A percentile compares a stretch with the other conserved stretches of the same genome.
Evolutionary conservation across 129 eudicot species (phyloP).

Genomic region (Solidago caesia): DNA sequence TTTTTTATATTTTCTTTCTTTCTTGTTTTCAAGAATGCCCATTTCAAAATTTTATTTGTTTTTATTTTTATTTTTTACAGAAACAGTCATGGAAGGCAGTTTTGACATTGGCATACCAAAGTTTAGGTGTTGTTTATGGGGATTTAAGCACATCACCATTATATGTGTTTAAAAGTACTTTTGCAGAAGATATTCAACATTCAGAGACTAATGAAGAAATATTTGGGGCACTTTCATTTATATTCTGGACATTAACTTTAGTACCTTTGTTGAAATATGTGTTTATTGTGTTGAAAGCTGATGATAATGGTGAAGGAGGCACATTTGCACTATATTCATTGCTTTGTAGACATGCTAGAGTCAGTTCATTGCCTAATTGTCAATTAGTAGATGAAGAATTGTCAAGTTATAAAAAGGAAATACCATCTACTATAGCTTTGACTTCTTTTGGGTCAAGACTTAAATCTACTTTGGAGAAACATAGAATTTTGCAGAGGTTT

Average conservation of each 20-base stretch:
- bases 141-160: conserved; percentile 96
- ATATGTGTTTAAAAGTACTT: conserved; percentile 85
- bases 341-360: conserved; percentile 83
- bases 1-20: neutral
- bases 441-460: conserved; percentile 64
- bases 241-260: conserved; percentile 91
- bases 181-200: conserved; percentile 88
- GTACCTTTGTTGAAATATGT: conserved; percentile 88
- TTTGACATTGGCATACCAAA: conserved; percentile 88
- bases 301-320: conserved; percentile 99
- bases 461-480: conserved; percentile 68
- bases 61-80: conserved; percentile 39
- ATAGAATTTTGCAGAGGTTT: conserved; percentile 74
- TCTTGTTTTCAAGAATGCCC: neutral
- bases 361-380: conserved; percentile 76
- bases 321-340: conserved; percentile 91
- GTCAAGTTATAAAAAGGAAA: conserved; percentile 66
- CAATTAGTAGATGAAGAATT: conserved; percentile 86
- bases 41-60: neutral
- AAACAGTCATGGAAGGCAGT: conserved; percentile 84
- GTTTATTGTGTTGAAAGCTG: conserved; percentile 83
- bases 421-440: conserved; percentile 30
- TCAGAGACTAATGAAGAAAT: conserved; percentile 90
- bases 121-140: conserved; percentile 96
- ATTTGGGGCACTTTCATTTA: conserved; percentile 80